Evolutionary conservation across 2,329 filamentous ascomycete species (phyloP).

Genomic region (Hysterium pulicare): DNA sequence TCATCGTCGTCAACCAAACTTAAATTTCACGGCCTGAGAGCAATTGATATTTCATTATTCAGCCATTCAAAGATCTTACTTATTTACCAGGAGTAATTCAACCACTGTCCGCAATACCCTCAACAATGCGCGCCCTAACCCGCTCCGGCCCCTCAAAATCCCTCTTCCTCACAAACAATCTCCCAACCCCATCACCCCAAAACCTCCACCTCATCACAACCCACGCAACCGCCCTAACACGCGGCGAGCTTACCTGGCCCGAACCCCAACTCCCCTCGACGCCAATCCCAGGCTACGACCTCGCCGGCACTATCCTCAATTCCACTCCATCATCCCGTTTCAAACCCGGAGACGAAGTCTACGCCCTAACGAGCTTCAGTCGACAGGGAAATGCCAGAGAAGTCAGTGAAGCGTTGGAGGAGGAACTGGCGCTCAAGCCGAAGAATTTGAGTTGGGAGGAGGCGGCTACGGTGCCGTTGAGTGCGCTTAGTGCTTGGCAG

Average conservation of each 20-base stretch:
- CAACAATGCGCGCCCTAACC: too few species aligned
- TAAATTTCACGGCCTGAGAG: too few species aligned
- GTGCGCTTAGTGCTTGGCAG: conserved; percentile 44
- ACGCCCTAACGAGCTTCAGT: conserved; percentile 21
- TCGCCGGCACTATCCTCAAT: conserved; percentile 40
- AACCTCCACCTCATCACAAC: conserved; percentile 43
- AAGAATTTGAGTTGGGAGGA: conserved; percentile 34
- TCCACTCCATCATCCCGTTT: conserved; percentile 36
- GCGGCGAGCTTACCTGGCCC: conserved; percentile 45
- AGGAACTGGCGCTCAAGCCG: conserved; percentile 38
- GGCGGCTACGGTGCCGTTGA: conserved; percentile 40
- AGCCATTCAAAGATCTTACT: too few species aligned
- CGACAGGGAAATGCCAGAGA: conserved; percentile 39
- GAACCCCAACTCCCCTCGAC: conserved; percentile 22
- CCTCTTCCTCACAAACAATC: conserved; percentile 14
- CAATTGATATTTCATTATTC: too few species aligned
- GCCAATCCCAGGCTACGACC: conserved; percentile 42
- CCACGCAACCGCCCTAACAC: conserved; percentile 38
- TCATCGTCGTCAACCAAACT: too few species aligned
- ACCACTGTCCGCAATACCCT: too few species aligned
- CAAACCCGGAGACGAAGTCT: conserved; percentile 30
- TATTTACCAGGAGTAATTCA: too few species aligned
- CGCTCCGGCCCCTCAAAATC: conserved; percentile 12
- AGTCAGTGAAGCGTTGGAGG: conserved; percentile 32
- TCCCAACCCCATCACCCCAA: conserved; percentile 15